Conservation (phyloP, 257 asterid genomes). For the Agastache rugosa region DNA sequence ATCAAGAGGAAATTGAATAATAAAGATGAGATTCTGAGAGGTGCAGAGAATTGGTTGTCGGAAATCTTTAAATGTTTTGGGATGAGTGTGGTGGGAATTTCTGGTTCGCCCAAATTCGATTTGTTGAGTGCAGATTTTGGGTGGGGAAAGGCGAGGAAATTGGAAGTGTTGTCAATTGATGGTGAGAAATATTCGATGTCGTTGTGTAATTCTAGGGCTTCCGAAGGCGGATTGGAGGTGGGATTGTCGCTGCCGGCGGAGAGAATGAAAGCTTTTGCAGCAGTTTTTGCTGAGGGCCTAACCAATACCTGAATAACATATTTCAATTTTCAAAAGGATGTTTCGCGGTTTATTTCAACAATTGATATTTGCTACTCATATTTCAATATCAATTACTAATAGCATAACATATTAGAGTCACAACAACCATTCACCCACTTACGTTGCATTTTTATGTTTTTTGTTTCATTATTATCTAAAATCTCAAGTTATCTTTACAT, state of each 20-base stretch:
- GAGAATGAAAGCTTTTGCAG: constrained; percentile 45
- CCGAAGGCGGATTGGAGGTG: constrained; percentile 45
- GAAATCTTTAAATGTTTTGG: constrained; percentile 11
- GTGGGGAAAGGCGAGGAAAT: constrained; percentile 46
- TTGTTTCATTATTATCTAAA: too few relatives aligned
- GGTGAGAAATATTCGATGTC: constrained; percentile 37
- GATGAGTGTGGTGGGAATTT: constrained; percentile 29
- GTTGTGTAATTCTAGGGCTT: constrained; percentile 36
- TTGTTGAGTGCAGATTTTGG: constrained; percentile 40
- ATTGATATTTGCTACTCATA: too few relatives aligned
- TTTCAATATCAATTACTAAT: too few relatives aligned
- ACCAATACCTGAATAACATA: background rate
- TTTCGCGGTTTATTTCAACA: too few relatives aligned
- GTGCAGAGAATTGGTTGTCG: constrained; percentile 39
- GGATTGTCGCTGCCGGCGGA: constrained; percentile 45
- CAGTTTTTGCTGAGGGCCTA: constrained; percentile 23
- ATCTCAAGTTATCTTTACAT: too few relatives aligned
- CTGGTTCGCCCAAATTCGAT: constrained; percentile 53
- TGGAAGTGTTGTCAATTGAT: constrained; percentile 40
- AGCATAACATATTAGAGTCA: too few relatives aligned
- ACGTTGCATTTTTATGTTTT: too few relatives aligned
- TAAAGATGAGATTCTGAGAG: constrained; percentile 28
- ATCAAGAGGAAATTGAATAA: constrained; percentile 31
- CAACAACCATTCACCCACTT: too few relatives aligned
- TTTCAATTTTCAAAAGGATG: too few relatives aligned